phyloP scores from a whole-genome alignment of 345 rosid genomes.

The Microcos paniculata region DNA sequence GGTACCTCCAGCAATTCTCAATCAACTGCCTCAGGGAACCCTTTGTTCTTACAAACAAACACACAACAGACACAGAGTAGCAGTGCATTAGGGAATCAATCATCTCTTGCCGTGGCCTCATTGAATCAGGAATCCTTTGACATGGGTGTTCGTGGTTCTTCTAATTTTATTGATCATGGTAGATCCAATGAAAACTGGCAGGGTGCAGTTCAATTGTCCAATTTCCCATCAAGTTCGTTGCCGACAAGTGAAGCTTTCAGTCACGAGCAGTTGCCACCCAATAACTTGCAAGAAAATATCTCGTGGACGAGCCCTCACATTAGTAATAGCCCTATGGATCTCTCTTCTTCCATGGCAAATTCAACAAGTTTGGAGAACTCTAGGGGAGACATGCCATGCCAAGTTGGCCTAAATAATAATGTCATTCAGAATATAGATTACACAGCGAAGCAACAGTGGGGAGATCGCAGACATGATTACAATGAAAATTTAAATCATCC shows the following conservation, averaged over 20 bases:
- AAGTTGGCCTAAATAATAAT: conserved; percentile 41
- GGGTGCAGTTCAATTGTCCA: conserved; percentile 40
- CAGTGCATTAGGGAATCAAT: conserved; percentile 39
- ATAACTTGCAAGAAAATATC: conserved; percentile 28
- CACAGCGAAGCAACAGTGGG: conserved; percentile 46
- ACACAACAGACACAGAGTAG: conserved; percentile 29
- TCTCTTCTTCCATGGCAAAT: conserved; percentile 39
- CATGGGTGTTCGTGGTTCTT: conserved; percentile 34
- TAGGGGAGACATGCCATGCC: conserved; percentile 48
- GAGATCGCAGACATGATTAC: conserved; percentile 40
- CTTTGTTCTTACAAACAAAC: conserved; percentile 41
- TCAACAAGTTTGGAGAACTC: conserved; percentile 33
- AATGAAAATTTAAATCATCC: conserved; percentile 28
- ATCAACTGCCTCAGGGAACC: conserved; percentile 39
- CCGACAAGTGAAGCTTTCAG: conserved; percentile 38
- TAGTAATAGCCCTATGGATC: conserved; percentile 37
- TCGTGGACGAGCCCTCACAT: conserved; percentile 30
- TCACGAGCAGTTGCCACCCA: conserved; percentile 34
- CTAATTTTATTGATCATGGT: conserved; percentile 46
- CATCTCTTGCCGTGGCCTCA: conserved; percentile 41
- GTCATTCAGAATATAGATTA: conserved; percentile 39
- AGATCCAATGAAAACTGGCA: conserved; percentile 52
- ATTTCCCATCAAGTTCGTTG: conserved; percentile 47
- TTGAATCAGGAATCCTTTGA: conserved; percentile 39
- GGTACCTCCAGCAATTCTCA: conserved; percentile 44